Conservation (phyloP, 1,284 basidiomycete genomes). For the Pseudozyma hubeiensis region DNA sequence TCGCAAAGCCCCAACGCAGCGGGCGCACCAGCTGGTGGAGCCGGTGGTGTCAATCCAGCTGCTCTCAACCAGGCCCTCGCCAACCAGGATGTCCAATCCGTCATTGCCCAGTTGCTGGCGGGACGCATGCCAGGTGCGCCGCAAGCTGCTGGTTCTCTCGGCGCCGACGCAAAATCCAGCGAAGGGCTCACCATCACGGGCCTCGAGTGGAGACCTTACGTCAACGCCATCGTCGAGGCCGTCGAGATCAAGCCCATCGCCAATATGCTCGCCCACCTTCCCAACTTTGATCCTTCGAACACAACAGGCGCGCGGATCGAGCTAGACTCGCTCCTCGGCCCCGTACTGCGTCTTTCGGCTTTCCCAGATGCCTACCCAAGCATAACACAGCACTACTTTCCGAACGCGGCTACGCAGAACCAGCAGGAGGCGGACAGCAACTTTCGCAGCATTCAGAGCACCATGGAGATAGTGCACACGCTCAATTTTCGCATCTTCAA, state of each 20-base stretch:
- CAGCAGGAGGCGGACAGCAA: conserved; percentile 55
- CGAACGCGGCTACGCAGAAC: conserved; percentile 49
- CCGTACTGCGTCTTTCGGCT: conserved; percentile 58
- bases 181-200: conserved; percentile 69
- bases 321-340: conserved; percentile 63
- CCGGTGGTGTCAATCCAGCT: conserved; percentile 26
- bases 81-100: conserved; percentile 56
- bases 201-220: conserved; percentile 82
- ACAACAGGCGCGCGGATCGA: conserved; percentile 72
- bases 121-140: conserved; percentile 40
- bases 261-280: conserved; percentile 75
- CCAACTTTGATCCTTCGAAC: conserved; percentile 77
- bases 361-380: conserved; percentile 61
- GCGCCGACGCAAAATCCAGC: conserved; percentile 15
- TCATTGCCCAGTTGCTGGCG: conserved; percentile 57
- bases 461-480: conserved; percentile 72
- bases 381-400: conserved; percentile 56
- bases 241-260: conserved; percentile 86
- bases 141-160: conserved; percentile 7
- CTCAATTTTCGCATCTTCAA: conserved; percentile 91
- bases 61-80: conserved; percentile 48
- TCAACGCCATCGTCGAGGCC: conserved; percentile 83
- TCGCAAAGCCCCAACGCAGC: neutral
- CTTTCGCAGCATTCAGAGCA: conserved; percentile 53
- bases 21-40: neutral